These are phyloP conservation scores for Monoraphidium neglectum DNA, from an alignment of 139 green algal species.

Conservation along the genomic window DNA sequence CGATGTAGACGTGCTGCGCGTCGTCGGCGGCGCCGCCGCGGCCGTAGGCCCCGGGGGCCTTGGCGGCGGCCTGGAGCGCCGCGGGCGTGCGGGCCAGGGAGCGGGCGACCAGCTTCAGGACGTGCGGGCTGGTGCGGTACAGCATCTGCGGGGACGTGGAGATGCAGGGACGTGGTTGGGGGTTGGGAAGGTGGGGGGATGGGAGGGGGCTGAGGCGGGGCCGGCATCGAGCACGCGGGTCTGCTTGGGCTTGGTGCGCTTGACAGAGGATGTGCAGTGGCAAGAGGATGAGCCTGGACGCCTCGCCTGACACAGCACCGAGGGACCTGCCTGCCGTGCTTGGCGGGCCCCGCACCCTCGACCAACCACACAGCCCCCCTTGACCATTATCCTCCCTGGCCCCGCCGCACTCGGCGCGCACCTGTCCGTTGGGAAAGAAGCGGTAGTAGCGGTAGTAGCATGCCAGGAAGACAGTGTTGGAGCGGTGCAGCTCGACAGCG, in stretches of 20 bases:
- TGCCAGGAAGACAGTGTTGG: conserved; percentile 2
- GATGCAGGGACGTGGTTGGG: too few species aligned
- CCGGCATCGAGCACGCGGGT: too few species aligned
- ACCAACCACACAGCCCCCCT: too few species aligned
- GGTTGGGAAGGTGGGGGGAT: too few species aligned
- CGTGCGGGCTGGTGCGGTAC: conserved; percentile 75
- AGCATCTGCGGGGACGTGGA: conserved; percentile 20
- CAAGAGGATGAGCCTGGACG: too few species aligned
- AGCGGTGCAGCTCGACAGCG: conserved; percentile 25
- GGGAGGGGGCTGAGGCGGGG: too few species aligned
- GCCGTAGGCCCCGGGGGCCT: neutral
- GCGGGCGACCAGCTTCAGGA: conserved; percentile 55
- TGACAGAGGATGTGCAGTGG: too few species aligned
- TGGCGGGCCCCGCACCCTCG: too few species aligned
- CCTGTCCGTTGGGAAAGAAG: conserved; percentile 78
- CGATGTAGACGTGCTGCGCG: conserved; percentile 23
- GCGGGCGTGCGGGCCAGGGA: conserved; percentile 35
- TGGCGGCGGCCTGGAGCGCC: neutral
- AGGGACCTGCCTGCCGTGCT: too few species aligned
- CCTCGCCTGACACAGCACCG: too few species aligned
- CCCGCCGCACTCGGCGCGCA: conserved; percentile 20
- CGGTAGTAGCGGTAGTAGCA: conserved; percentile 32
- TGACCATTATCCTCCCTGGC: too few species aligned
- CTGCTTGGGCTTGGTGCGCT: too few species aligned
- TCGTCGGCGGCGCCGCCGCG: conserved; percentile 10